Base-by-base conservation (phyloP, 2,329 filamentous ascomycete species). In the Thermochaetoides dissita region DNA sequence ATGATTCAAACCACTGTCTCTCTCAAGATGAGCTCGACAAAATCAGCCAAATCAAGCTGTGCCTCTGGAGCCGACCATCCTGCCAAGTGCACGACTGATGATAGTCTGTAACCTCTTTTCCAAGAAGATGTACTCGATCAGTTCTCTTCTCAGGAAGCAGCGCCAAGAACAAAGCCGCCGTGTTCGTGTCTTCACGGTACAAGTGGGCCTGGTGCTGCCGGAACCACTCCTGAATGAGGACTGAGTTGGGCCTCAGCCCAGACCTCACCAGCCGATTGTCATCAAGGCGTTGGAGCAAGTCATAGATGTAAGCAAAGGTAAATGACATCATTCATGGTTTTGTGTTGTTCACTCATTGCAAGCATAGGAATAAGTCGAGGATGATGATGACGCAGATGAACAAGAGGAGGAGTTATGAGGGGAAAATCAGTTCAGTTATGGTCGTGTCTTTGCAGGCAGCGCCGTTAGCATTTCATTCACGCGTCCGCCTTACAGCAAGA, bases 71-170 rank as follows among this genome's bases (percentile, higher is more conserved):
- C 61, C 36, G 63, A 69, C 68, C 84, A 89, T 50, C 68, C 64
- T 31, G 73, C 63, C 60, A n/a, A 89, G 66, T 12, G 75, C 73
- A 30, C 78, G 72, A 3, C 70, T 73, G 10, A 94, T 68, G n/a
- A 84, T 72, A 40, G 70, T 74, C 43, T 79, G 73, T 0, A 94
- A 65, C 0, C 64, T 68, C 7, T 63, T 56, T 6, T 74, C 64
- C 53, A 84, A 75, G 1, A 94, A 66, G 33, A 69, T 72, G 56
- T 88, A 94, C 82, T 29, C 85, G 74, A 55, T 94, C 86, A 3
- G 76, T 79, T 41, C 86, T 71, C 49, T 72, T 78, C 48, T 87
- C 79, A 0, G 87, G 85, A 0, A 93, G 71, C 1, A 95, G 61
- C 3, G 80, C 79, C 1, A 83, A 88, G 0, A 94, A 64, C 1